These are phyloP conservation scores for Trichoderma reesei DNA, from an alignment of 495 filamentous ascomycete species.

Conservation along the genomic window DNA sequence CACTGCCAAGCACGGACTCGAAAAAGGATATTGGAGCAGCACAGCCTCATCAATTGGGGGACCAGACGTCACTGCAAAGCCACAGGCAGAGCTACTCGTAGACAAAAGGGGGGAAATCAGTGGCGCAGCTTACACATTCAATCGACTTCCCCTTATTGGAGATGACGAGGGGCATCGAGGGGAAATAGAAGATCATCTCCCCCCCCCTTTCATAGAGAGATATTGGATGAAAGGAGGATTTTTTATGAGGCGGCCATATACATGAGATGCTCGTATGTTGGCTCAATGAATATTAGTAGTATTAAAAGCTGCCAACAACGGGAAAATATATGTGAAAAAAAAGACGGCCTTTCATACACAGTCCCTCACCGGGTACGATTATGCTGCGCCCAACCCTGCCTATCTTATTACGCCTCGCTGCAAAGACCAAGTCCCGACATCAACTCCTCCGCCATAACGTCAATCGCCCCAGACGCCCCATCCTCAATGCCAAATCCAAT, in stretches of 20 bases:
- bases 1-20: background rate
- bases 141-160: background rate
- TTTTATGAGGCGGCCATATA: background rate
- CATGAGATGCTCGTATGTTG: background rate
- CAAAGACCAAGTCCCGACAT: constrained; percentile 30
- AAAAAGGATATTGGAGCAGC: background rate
- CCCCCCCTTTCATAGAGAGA: background rate
- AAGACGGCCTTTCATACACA: too few species aligned
- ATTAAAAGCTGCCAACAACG: background rate
- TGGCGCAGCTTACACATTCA: background rate
- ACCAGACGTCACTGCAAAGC: background rate
- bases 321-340: background rate
- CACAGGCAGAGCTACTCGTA: background rate
- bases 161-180: too few species aligned
- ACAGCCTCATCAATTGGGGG: background rate
- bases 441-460: constrained; percentile 38
- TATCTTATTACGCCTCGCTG: constrained; percentile 9
- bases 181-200: background rate
- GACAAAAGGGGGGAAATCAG: background rate
- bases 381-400: background rate
- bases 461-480: constrained; percentile 30
- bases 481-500: constrained; percentile 44
- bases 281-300: background rate
- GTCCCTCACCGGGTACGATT: background rate
- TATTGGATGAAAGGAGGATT: too few species aligned